A percentile compares a stretch with the other conserved stretches of the same genome.
phyloP scores from a whole-genome alignment of 345 rosid species.

The Cardamine chenopodiifolia region DNA sequence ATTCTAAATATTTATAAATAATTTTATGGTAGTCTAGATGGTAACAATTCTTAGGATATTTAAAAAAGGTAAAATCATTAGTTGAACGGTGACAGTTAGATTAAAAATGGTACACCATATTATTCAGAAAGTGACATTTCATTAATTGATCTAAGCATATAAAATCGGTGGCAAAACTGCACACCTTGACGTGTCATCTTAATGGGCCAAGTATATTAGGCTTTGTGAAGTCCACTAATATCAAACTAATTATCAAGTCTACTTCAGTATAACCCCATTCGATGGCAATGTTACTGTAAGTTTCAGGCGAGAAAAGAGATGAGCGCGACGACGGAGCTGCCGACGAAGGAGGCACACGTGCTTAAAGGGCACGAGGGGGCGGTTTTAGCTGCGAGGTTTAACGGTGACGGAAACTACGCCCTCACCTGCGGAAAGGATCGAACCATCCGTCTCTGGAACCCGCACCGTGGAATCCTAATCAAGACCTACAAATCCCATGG shows the following conservation, averaged over 20 bases:
- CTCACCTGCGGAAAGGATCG: constrained; percentile 95
- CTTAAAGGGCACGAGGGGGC: constrained; percentile 86
- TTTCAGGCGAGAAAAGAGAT: constrained; percentile 41
- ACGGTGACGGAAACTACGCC: constrained; percentile 89
- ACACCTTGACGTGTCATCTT: neutral
- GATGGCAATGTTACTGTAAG: neutral
- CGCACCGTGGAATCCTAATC: constrained; percentile 91
- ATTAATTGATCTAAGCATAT: too few relatives aligned
- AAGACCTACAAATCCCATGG: constrained; percentile 97
- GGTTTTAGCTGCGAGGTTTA: constrained; percentile 85
- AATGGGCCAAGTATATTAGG: neutral
- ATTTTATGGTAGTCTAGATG: too few relatives aligned
- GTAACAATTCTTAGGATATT: too few relatives aligned
- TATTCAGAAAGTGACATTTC: too few relatives aligned
- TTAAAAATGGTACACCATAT: too few relatives aligned
- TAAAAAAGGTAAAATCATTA: too few relatives aligned
- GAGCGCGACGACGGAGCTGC: constrained; percentile 59
- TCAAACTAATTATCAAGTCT: neutral
- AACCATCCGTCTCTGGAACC: constrained; percentile 97
- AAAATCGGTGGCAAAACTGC: neutral
- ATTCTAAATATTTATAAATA: too few relatives aligned
- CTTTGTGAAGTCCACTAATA: constrained; percentile 13
- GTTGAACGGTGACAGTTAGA: too few relatives aligned
- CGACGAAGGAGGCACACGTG: constrained; percentile 61
- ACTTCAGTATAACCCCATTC: constrained; percentile 16